phyloP scores from a whole-genome alignment of 1,284 basidiomycete genomes.

The Cutaneotrichosporon arboriforme region DNA sequence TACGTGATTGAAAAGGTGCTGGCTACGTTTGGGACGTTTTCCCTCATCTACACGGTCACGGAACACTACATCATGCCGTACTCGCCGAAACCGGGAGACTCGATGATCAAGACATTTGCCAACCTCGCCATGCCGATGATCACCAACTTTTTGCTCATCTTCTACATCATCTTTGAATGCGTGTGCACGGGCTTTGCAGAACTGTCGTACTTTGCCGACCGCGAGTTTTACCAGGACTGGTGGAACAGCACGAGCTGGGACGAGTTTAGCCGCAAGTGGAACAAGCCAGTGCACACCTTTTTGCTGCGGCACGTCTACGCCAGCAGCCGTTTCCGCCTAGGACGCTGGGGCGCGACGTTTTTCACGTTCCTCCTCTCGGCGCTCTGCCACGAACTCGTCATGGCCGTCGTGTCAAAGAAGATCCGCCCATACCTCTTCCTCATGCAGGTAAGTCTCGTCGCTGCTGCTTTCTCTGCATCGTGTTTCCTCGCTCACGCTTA shows the following conservation, averaged over 20 bases:
- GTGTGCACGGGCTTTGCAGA: constrained; percentile 95
- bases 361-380: constrained; percentile 87
- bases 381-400: constrained; percentile 86
- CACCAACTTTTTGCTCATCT: constrained; percentile 53
- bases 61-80: constrained; percentile 88
- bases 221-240: constrained; percentile 97
- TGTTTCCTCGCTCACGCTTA: constrained; percentile 46
- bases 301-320: constrained; percentile 91
- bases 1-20: constrained; percentile 93
- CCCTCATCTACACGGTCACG: constrained; percentile 78
- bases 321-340: constrained; percentile 71
- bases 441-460: constrained; percentile 39
- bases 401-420: constrained; percentile 92
- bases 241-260: constrained; percentile 98
- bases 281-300: constrained; percentile 69
- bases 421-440: constrained; percentile 53
- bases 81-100: constrained; percentile 61
- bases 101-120: constrained; percentile 68
- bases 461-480: too few relatives aligned
- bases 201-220: constrained; percentile 85
- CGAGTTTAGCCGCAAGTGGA: constrained; percentile 95
- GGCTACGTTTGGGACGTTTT: constrained; percentile 93
- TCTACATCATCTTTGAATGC: constrained; percentile 61
- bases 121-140: constrained; percentile 93
- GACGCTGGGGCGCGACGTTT: constrained; percentile 74